Base-by-base conservation (phyloP, 352 stramenopile species). In the Globisporangium heterothallicum region DNA sequence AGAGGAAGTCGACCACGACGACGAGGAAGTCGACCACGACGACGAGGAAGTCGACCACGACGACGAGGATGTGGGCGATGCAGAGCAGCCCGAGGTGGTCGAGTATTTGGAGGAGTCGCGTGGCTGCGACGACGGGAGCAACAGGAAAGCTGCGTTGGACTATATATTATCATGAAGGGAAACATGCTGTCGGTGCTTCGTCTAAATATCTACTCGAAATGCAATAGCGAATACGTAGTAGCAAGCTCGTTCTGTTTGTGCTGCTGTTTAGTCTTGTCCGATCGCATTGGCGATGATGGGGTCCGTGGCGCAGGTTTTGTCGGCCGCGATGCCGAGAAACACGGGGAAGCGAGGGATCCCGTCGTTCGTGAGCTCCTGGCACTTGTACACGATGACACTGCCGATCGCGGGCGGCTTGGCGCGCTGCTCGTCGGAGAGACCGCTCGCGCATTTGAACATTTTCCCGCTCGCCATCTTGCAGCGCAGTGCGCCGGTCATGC, bases 311-410 rank as follows among this genome's bases (percentile, higher is more conserved):
- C 55, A 58, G 21, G 51, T 73, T 46, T 87, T 84, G 54, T 87
- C 76, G 6, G 70, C 72, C 3, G 73, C 72, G 18, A 84, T 4
- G 1, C 76, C 76, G 25, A 86, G 56, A 56, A 85, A 92, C 24
- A 84, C 71, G 0, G 80, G 80, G 64, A 92, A 92, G 9, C 80
- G 72, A 14, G 80, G 80, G 49, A 87, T 80, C 19, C 70, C 68
- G 52, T 72, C 72, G 47, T 74, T 74, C 46, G 76, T 92, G 40
- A 87, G 71, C 58, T 92, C 80, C 53, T 89, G 77, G 34, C 74
- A 92, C 53, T 86, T 86, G 69, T 88, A 89, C 61, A 86, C 81
- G 44, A 92, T 66, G 54, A 87, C 82, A n/a, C 63, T 68, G 9
- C 74, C 78, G 22, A 87, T 49, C 7, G 48, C 35, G 1, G 78